Evolutionary conservation across 805 yeast species (phyloP).

Genomic region (Ogataea wickerhamii): DNA sequence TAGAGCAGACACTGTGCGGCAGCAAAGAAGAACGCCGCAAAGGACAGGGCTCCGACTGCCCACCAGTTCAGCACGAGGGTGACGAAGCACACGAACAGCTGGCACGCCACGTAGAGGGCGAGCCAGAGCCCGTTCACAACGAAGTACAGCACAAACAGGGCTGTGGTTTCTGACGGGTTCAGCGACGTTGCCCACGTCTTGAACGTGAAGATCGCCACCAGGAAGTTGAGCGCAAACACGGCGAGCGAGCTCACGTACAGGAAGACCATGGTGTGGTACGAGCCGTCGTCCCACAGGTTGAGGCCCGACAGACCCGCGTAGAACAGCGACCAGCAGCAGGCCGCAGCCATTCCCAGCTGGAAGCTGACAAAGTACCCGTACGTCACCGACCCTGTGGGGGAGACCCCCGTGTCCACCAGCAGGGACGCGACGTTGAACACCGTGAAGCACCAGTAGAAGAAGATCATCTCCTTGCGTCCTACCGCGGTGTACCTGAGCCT

Average conservation of each 20-base stretch:
- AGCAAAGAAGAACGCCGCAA: slow-evolving; percentile 70
- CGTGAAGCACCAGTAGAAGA: slow-evolving; percentile 59
- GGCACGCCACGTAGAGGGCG: slow-evolving; percentile 60
- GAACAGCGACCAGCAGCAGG: slow-evolving; percentile 65
- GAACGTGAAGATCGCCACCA: slow-evolving; percentile 70
- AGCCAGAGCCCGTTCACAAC: slow-evolving; percentile 67
- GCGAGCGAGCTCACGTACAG: slow-evolving; percentile 48
- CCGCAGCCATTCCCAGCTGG: slow-evolving; percentile 72
- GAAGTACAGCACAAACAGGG: slow-evolving; percentile 67
- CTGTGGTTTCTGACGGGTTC: slow-evolving; percentile 53
- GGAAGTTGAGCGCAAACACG: slow-evolving; percentile 63
- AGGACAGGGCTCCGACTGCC: slow-evolving; percentile 81
- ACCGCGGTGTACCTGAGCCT: slow-evolving; percentile 90
- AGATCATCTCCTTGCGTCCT: slow-evolving; percentile 83
- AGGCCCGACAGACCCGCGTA: slow-evolving; percentile 78
- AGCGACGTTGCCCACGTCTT: slow-evolving; percentile 55
- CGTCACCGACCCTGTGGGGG: slow-evolving; percentile 75
- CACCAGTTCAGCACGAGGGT: slow-evolving; percentile 69
- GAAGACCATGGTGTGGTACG: slow-evolving; percentile 55
- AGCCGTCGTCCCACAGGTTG: slow-evolving; percentile 95
- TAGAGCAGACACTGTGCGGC: slow-evolving; percentile 78
- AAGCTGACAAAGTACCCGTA: slow-evolving; percentile 81
- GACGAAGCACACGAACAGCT: slow-evolving; percentile 60
- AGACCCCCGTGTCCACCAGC: slow-evolving; percentile 87
- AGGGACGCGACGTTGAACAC: slow-evolving; percentile 60